Base-by-base conservation (phyloP, 2,329 filamentous ascomycete genomes). In the Aspergillus costaricaensis region DNA sequence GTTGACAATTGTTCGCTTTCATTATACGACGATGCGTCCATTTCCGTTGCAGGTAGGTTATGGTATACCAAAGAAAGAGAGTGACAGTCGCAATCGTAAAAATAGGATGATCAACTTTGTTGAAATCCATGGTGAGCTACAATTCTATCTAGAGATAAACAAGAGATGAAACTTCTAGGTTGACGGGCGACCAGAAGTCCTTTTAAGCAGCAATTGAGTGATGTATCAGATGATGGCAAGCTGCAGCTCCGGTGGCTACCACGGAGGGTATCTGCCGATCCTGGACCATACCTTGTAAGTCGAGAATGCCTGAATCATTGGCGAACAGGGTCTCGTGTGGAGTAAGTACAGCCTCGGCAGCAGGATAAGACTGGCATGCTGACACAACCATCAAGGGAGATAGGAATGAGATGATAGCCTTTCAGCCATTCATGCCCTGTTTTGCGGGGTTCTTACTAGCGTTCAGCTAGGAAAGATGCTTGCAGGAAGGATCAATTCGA, bases 1-100 rank as follows among this genome's bases (percentile, higher is more conserved):
- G 57, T 19, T 63, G 56, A 21, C 65, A 67, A 10, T 64, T 52
- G 44, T 67, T 62, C 15, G 44, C 57, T 15, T 59, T 61, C 32
- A 62, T 60, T 10, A 66, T 56, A 25, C 60, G 60, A 27, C 58
- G 56, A 23, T 60, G 65, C 9, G 39, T 56, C 62, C 59, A 63
- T 65, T 60, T 48, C 7, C 59, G 65, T 14, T 65, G 52, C 10
- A 66, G 36, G 27, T 38, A 41, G 2, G 52, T 61, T 19, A 61
- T 6, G n/a, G 56, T 30, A 39, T 63, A 67, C 12, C 62, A 23
- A 19, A 65, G 41, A 30, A 65, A 10, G 0, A 63, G 36, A 10
- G 51, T 53, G 12, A 55, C 59, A 1, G 27, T 52, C 9, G 52
- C 59, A 21, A 65, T 23, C 15, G 58, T 25, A 4, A 56, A 43